Percentiles rank a stretch among this genome's conserved stretches.
Evolutionary conservation across 2,329 filamentous ascomycete species (phyloP).

Genomic region (Xylariomycetidae sp.): DNA sequence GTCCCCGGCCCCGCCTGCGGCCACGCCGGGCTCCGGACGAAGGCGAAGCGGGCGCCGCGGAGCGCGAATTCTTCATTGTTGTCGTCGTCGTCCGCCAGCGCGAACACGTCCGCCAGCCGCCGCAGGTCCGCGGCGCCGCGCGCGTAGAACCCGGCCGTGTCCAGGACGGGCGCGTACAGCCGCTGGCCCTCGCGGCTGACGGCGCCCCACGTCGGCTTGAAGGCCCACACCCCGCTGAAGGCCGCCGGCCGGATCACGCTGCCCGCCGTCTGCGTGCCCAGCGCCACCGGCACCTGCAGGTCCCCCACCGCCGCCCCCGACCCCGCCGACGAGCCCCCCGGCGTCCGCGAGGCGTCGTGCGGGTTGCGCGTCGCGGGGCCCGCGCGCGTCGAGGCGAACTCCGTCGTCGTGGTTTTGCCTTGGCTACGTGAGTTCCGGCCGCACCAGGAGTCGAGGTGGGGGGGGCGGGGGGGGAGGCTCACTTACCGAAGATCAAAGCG

Average conservation of each 20-base stretch:
- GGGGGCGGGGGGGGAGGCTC: too few species aligned
- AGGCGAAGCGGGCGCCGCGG: constrained; percentile 44
- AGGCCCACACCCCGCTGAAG: constrained; percentile 58
- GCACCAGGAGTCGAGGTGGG: background rate
- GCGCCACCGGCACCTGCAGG: constrained; percentile 51
- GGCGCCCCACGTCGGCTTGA: constrained; percentile 62
- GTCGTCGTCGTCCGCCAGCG: constrained; percentile 43
- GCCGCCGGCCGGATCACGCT: constrained; percentile 58
- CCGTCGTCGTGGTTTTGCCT: constrained; percentile 56
- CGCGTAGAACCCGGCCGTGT: constrained; percentile 57
- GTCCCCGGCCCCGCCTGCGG: constrained; percentile 38
- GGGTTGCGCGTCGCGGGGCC: constrained; percentile 55
- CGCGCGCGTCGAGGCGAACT: constrained; percentile 52
- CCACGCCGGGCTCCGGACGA: constrained; percentile 50
- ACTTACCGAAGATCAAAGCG: constrained; percentile 45
- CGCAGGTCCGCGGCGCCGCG: constrained; percentile 53
- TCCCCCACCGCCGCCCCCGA: constrained; percentile 62
- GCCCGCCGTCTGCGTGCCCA: constrained; percentile 63
- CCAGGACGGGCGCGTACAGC: constrained; percentile 51
- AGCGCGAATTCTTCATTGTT: constrained; percentile 26
- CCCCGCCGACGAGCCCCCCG: constrained; percentile 62
- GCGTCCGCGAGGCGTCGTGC: constrained; percentile 58
- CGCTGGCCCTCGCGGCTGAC: constrained; percentile 57
- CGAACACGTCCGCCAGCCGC: constrained; percentile 48
- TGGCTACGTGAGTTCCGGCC: background rate